These are phyloP conservation scores for Amanita inopinata DNA, from an alignment of 768 basidiomycete genomes.

Conservation along the genomic window DNA sequence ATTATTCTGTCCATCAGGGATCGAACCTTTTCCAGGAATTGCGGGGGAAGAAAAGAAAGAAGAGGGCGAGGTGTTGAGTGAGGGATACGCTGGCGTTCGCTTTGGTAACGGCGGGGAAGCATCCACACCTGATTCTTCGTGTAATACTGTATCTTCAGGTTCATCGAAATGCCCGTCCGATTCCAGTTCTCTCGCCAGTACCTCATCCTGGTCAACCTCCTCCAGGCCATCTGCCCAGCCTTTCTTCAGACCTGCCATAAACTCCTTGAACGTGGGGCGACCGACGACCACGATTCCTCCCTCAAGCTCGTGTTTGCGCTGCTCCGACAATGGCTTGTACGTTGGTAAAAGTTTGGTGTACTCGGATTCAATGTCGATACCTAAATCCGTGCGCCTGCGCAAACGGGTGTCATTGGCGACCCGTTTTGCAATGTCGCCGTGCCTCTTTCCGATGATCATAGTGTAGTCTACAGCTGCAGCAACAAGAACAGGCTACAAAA, in stretches of 20 bases:
- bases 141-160: conserved; percentile 25
- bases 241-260: conserved; percentile 72
- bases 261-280: conserved; percentile 89
- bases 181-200: conserved; percentile 55
- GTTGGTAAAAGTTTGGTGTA: conserved; percentile 39
- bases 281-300: conserved; percentile 85
- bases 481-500: conserved; percentile 75
- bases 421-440: conserved; percentile 76
- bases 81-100: conserved; percentile 16
- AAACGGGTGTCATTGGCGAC: conserved; percentile 65
- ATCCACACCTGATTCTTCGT: conserved; percentile 12
- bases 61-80: conserved; percentile 21
- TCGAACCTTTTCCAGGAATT: conserved; percentile 9
- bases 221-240: conserved; percentile 78
- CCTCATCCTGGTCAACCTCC: conserved; percentile 61
- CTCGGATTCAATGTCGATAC: conserved; percentile 44
- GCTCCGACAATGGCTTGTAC: conserved; percentile 40
- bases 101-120: conserved; percentile 13
- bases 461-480: conserved; percentile 94
- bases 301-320: conserved; percentile 50
- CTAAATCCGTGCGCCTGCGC: conserved; percentile 57
- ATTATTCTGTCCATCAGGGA: conserved; percentile 25
- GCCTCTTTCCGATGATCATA: conserved; percentile 67
- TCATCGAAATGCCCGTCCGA: conserved; percentile 77
- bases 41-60: conserved; percentile 21